Conservation (phyloP, 176 grass and related monocot genomes). For the Eremochloa ophiuroides region DNA sequence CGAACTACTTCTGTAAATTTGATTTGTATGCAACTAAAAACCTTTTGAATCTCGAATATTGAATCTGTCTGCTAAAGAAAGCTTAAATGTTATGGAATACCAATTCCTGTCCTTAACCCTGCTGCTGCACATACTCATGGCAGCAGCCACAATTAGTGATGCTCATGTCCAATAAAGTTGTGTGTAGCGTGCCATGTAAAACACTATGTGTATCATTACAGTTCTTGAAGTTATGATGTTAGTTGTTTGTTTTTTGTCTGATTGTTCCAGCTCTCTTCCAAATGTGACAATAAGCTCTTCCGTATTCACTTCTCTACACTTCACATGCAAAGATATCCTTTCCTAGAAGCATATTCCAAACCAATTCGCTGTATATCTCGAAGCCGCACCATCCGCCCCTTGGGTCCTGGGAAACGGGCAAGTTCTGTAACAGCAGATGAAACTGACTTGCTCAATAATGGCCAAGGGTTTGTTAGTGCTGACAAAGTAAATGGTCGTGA, state of each 20-base stretch:
- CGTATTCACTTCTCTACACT: constrained; percentile 66
- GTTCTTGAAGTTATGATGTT: neutral
- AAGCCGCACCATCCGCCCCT: constrained; percentile 38
- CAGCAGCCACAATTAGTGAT: constrained; percentile 2
- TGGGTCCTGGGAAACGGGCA: constrained; percentile 39
- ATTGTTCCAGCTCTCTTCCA: constrained; percentile 87
- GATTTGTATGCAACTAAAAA: constrained; percentile 8
- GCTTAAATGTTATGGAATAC: constrained; percentile 17
- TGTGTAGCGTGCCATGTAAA: neutral
- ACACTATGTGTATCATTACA: neutral
- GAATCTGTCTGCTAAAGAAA: constrained; percentile 17
- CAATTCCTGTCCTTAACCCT: neutral
- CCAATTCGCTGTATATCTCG: constrained; percentile 92
- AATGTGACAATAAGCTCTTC: constrained; percentile 96
- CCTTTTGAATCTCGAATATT: neutral
- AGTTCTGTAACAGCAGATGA: constrained; percentile 39
- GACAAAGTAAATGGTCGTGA: constrained; percentile 38
- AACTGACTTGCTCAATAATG: constrained; percentile 36
- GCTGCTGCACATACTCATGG: neutral
- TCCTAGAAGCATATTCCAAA: constrained; percentile 82
- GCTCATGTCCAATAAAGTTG: neutral
- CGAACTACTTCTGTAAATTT: neutral
- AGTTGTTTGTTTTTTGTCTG: constrained; percentile 23
- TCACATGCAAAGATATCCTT: constrained; percentile 62
- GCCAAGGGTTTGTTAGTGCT: constrained; percentile 27